A percentile compares a stretch with the other conserved stretches of the same genome.
These are phyloP conservation scores for Talaromyces liani DNA, from an alignment of 495 filamentous ascomycete species.

Conservation along the genomic window DNA sequence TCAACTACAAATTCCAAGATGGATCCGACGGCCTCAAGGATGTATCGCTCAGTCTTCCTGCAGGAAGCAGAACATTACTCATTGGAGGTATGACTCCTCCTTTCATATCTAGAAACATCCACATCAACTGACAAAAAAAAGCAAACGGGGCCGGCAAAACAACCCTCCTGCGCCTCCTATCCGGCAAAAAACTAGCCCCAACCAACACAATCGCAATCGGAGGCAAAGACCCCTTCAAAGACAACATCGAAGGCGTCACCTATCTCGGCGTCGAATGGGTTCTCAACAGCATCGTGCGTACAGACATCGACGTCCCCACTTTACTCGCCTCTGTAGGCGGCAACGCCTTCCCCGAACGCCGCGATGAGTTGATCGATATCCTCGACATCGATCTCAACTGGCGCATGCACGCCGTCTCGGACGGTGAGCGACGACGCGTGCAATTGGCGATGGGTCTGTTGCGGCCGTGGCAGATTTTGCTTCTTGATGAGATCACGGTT, in stretches of 20 bases:
- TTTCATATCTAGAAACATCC: background rate
- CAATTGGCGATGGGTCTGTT: constrained; percentile 95
- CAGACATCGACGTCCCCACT: constrained; percentile 84
- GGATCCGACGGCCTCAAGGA: constrained; percentile 61
- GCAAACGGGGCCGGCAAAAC: constrained; percentile 98
- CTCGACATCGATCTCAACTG: constrained; percentile 87
- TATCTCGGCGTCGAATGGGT: constrained; percentile 99
- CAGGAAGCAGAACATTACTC: constrained; percentile 78
- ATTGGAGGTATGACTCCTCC: constrained; percentile 60
- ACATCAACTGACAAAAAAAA: constrained; percentile 17
- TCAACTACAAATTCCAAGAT: constrained; percentile 88
- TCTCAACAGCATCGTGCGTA: constrained; percentile 91
- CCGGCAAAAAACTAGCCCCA: constrained; percentile 91
- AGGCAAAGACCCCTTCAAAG: constrained; percentile 84
- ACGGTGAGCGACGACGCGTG: constrained; percentile 85
- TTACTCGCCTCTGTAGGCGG: constrained; percentile 83
- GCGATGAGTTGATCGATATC: constrained; percentile 80
- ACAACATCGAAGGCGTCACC: constrained; percentile 82
- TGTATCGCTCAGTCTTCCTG: constrained; percentile 67
- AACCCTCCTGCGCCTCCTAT: constrained; percentile 80
- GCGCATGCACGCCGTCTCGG: constrained; percentile 91
- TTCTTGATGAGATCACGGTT: constrained; percentile 97
- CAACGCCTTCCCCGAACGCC: constrained; percentile 66
- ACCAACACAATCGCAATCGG: constrained; percentile 60
- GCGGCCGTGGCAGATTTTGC: constrained; percentile 82